A percentile compares a stretch with the other conserved stretches of the same genome.
These are phyloP conservation scores for Cucurbita argyrosperma DNA, from an alignment of 306 rosid genomes.

Conservation along the genomic window DNA sequence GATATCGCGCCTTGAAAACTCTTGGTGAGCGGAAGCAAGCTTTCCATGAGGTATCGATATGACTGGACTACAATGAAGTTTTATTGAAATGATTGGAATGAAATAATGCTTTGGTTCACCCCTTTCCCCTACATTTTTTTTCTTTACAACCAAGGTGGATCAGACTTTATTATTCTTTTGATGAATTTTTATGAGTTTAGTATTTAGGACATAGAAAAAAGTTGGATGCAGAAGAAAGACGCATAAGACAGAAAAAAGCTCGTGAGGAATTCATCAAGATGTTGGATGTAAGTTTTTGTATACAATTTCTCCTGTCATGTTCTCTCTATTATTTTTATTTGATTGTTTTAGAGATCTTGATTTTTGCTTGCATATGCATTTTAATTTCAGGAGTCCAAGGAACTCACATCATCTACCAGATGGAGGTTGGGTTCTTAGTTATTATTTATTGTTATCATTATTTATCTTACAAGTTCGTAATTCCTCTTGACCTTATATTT, in stretches of 20 bases:
- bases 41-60: conserved; percentile 74
- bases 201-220: conserved; percentile 96
- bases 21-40: conserved; percentile 98
- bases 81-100: background rate
- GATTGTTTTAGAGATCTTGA: background rate
- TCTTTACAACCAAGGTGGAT: background rate
- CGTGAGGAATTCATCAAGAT: conserved; percentile 90
- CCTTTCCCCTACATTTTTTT: background rate
- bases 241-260: conserved; percentile 86
- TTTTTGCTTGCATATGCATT: conserved; percentile 4
- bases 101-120: background rate
- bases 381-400: conserved; percentile 75
- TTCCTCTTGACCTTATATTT: background rate
- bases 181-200: conserved; percentile 25
- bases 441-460: conserved; percentile 3
- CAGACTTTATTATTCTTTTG: background rate
- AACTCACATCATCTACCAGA: conserved; percentile 79
- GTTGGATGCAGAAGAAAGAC: conserved; percentile 94
- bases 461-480: background rate
- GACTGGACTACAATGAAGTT: conserved; percentile 7
- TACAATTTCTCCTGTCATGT: background rate
- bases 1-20: conserved; percentile 86
- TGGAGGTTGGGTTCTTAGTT: conserved; percentile 55
- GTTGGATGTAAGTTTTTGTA: conserved; percentile 68
- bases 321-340: background rate